Evolutionary conservation across 164 flowering plant genomes (phyloP).

Genomic region (Magnolia changhungtana): DNA sequence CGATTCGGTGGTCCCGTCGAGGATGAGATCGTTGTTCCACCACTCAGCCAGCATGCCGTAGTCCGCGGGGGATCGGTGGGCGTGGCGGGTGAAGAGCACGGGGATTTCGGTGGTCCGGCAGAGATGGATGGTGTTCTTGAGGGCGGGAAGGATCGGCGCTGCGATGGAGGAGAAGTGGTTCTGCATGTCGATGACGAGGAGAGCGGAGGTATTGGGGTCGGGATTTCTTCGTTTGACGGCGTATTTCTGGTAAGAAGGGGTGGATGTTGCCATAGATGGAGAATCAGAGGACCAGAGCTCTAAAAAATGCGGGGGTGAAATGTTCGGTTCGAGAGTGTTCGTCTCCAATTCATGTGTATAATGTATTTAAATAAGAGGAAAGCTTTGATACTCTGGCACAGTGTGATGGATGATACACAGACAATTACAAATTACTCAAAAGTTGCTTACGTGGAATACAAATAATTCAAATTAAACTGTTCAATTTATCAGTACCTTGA

Average conservation of each 20-base stretch:
- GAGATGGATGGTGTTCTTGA: constrained; percentile 53
- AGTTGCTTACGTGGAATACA: too few species aligned
- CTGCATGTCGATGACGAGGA: constrained; percentile 75
- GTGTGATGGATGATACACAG: too few species aligned
- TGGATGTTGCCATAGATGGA: neutral
- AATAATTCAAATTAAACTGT: too few species aligned
- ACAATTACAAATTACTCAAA: too few species aligned
- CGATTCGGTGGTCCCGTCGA: constrained; percentile 58
- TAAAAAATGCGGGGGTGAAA: too few species aligned
- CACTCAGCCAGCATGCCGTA: constrained; percentile 66
- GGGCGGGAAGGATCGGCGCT: constrained; percentile 47
- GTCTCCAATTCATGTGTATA: too few species aligned
- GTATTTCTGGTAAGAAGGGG: constrained; percentile 40
- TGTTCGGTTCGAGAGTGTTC: too few species aligned
- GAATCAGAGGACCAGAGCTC: too few species aligned
- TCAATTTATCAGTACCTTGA: too few species aligned
- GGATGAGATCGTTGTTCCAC: constrained; percentile 57
- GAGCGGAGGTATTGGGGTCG: constrained; percentile 47
- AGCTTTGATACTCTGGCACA: too few species aligned
- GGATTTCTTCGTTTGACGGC: constrained; percentile 47
- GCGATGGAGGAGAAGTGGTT: constrained; percentile 64
- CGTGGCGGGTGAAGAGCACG: constrained; percentile 76
- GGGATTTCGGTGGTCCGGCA: constrained; percentile 60
- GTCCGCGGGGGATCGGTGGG: constrained; percentile 51
- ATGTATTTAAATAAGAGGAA: too few species aligned